A percentile compares a stretch with the other conserved stretches of the same genome.
Evolutionary conservation across 2,329 filamentous ascomycete species (phyloP).

Genomic region (Davidsoniella eucalypti): DNA sequence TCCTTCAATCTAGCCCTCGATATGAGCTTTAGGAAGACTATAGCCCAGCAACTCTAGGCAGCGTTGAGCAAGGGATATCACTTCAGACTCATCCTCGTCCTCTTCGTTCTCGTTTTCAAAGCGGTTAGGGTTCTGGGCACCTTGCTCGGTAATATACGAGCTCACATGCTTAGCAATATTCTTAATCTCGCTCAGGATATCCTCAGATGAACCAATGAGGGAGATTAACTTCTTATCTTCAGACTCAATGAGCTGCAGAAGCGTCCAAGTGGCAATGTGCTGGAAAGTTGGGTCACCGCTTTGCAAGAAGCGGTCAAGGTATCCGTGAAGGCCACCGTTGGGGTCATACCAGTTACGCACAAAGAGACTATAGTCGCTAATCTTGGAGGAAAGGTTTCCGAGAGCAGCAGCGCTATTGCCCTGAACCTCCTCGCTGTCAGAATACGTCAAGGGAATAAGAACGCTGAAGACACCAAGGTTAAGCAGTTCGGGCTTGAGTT

Average conservation of each 20-base stretch:
- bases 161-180: constrained; percentile 60
- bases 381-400: constrained; percentile 93
- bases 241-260: constrained; percentile 88
- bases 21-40: constrained; percentile 58
- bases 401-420: constrained; percentile 93
- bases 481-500: constrained; percentile 80
- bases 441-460: constrained; percentile 85
- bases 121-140: no score
- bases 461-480: constrained; percentile 93
- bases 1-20: constrained; percentile 45
- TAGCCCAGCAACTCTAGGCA: constrained; percentile 77
- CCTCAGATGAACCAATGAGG: constrained; percentile 75
- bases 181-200: constrained; percentile 83
- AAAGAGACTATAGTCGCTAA: constrained; percentile 93
- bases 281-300: constrained; percentile 96
- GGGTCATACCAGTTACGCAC: constrained; percentile 87
- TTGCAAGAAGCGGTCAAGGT: constrained; percentile 79
- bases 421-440: constrained; percentile 92
- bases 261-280: constrained; percentile 96
- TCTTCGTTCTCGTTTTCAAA: constrained; percentile 29
- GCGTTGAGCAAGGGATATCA: constrained; percentile 75
- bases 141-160: no score
- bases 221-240: constrained; percentile 81
- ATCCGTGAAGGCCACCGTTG: constrained; percentile 87
- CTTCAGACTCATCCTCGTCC: constrained; percentile 84